Evolutionary conservation across 1,284 basidiomycete genomes (phyloP).

Genomic region (Sutorius eximius): DNA sequence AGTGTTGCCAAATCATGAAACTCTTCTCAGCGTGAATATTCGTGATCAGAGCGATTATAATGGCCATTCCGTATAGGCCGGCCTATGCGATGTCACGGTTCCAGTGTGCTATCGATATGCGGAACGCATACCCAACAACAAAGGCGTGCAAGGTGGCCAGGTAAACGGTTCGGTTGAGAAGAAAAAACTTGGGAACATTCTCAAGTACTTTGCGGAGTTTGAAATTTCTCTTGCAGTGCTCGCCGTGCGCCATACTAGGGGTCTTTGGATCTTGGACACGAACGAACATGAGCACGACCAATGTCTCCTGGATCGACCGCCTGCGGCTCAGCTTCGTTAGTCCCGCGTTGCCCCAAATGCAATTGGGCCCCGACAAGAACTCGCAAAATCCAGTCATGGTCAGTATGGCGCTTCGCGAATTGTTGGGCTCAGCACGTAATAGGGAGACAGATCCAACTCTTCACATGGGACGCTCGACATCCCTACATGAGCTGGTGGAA

Average conservation of each 20-base stretch:
- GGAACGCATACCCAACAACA: constrained; percentile 55
- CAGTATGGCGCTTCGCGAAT: constrained; percentile 15
- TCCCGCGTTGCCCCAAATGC: constrained; percentile 56
- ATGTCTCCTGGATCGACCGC: constrained; percentile 27
- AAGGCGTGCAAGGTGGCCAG: constrained; percentile 46
- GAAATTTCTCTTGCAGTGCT: constrained; percentile 1
- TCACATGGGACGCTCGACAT: constrained; percentile 73
- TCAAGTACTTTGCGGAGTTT: constrained; percentile 27
- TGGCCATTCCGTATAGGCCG: constrained; percentile 59
- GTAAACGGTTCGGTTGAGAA: constrained; percentile 16
- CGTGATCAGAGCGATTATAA: constrained; percentile 79
- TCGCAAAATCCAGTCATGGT: constrained; percentile 68
- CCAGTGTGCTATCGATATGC: constrained; percentile 50
- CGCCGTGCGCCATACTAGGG: background rate
- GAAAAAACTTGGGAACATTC: constrained; percentile 5
- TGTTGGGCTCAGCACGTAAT: constrained; percentile 2
- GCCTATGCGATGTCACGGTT: constrained; percentile 41
- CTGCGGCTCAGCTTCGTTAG: constrained; percentile 24
- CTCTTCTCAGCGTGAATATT: constrained; percentile 64
- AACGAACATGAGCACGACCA: constrained; percentile 14
- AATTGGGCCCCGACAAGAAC: constrained; percentile 48
- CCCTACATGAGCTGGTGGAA: constrained; percentile 78
- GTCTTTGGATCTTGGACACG: background rate
- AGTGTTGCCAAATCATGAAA: constrained; percentile 78
- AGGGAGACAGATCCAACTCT: constrained; percentile 68